Evolutionary conservation across 257 asterid species (phyloP).

Genomic region (Eustoma russellianum): DNA sequence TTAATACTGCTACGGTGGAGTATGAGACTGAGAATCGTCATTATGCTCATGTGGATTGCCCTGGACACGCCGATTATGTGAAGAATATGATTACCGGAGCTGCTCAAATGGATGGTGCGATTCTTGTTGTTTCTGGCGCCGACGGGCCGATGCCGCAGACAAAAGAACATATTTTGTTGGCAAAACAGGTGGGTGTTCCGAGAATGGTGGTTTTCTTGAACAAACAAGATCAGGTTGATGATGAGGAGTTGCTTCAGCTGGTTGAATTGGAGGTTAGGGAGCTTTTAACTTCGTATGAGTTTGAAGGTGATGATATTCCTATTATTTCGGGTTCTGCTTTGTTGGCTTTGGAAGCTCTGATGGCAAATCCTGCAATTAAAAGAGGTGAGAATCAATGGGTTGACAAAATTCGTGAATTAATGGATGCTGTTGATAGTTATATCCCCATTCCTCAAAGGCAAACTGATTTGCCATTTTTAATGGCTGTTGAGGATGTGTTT

Average conservation of each 20-base stretch:
- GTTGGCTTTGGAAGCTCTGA: slow-evolving; percentile 74
- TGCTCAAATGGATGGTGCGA: slow-evolving; percentile 94
- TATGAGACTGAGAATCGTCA: slow-evolving; percentile 91
- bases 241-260: slow-evolving; percentile 75
- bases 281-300: slow-evolving; percentile 67
- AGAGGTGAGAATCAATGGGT: slow-evolving; percentile 89
- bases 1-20: slow-evolving; percentile 89
- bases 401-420: slow-evolving; percentile 62
- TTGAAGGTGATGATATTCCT: slow-evolving; percentile 91
- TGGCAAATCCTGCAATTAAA: slow-evolving; percentile 59
- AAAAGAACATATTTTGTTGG: slow-evolving; percentile 71
- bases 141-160: slow-evolving; percentile 99
- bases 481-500: slow-evolving; percentile 91
- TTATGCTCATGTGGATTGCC: slow-evolving; percentile 91
- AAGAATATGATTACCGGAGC: slow-evolving; percentile 98
- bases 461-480: slow-evolving; percentile 66
- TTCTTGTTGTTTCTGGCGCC: slow-evolving; percentile 79
- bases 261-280: slow-evolving; percentile 95
- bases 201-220: slow-evolving; percentile 82
- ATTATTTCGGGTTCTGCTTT: slow-evolving; percentile 78
- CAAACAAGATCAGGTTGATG: slow-evolving; percentile 91
- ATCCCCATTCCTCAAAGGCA: slow-evolving; percentile 88
- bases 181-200: slow-evolving; percentile 88
- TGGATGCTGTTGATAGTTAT: slow-evolving; percentile 81
- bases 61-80: slow-evolving; percentile 88